Evolutionary conservation across 768 basidiomycete genomes (phyloP), one percentile per base, ranked within the genome.

Genomic region (Leccinum fibrillosum): DNA sequence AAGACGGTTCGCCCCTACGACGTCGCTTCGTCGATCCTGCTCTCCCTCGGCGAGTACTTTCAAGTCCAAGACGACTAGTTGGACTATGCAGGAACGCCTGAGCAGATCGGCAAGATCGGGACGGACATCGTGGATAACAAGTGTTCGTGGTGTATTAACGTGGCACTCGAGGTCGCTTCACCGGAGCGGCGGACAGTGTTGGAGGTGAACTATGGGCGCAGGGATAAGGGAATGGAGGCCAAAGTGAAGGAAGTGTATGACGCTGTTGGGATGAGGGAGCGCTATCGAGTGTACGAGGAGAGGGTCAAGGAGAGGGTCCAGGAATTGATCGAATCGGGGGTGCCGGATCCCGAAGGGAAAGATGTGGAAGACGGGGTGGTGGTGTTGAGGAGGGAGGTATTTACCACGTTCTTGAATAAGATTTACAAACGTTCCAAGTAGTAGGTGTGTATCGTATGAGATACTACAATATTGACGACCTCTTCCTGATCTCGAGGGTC

Each of bases 101-200:
- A 94, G 74, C 82, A 89, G 65, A 89, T 98, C 53, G 96, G 96
- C 49, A 98, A 99, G 77, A 86, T 99, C 58, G 97, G 96, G 21
- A 98, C 96, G 13, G 97, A 98, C 72, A 99, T 99, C 68, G 73
- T 98, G 58, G 96, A 99, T 75, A 98, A 98, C 85, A 99, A 99
- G 77, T 98, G 96, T 74, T 90, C 89, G 15, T 99, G 96, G 96
- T 88, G 88, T 65, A 81, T 98, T 72, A 98, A 97, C 76, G 86
- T 85, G 19, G 96, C 94, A 30, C 79, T 98, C 58, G 72, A 75
- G n/a, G 70, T 78, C 48, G 85, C 81, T 2, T 77, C 75, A 4
- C 76, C 82, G 0, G 80, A 68, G 21, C 87, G 88, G 70, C 80
- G 83, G 37, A 71, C 71, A 30, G 69, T 85, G 21, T 77, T 88